Base-by-base conservation (phyloP, 371 early-diverging fungal species). In the Lichtheimia ramosa region DNA sequence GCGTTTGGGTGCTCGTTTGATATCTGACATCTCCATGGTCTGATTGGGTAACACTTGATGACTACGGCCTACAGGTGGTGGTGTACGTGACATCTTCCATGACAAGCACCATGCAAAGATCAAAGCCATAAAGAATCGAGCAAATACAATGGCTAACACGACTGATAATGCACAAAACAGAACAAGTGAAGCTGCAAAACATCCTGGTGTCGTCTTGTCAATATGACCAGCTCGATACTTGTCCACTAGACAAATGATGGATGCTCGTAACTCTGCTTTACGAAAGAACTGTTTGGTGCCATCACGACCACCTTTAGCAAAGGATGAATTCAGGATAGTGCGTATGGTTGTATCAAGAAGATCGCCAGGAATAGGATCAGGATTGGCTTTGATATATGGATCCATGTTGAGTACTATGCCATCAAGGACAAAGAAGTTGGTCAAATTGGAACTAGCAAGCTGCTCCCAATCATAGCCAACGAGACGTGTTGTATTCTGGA, bases 21-120 rank as follows among this genome's bases (percentile, higher is more conserved):
- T 61, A 62, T 61, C 64, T n/a, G 64, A 48, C 61, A 64, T 65
- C 58, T 62, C 77, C 70, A 70, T 70, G 7, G 62, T 62, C n/a
- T 61, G 50, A 27, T 50, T 57, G 7, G 49, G 48, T 23, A 50
- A 18, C 18, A 43, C 16, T 10, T 48, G 40, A 18, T 27, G 58
- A 42, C 43, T 56, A 15, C 53, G 53, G 18, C 48, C 23, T 7
- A 54, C 28, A 39, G 58, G 68, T 21, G 62, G 70, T 25, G 77
- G 85, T 24, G 75, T 73, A 15, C 66, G 71, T 48, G 83, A 84
- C 48, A 91, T 76, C 58, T 84, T 83, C 74, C 86, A 85, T 23
- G 89, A 89, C 39, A 91, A 66, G 61, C 89, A 86, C 90, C 94
- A 93, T 41, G 86, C 84, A 73, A 96, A 96, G 27, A 88, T 65